Percentiles rank a stretch among this genome's conserved stretches.
These are phyloP conservation scores for Sporothrix mexicana DNA, from an alignment of 2,329 filamentous ascomycete genomes.

Conservation along the genomic window DNA sequence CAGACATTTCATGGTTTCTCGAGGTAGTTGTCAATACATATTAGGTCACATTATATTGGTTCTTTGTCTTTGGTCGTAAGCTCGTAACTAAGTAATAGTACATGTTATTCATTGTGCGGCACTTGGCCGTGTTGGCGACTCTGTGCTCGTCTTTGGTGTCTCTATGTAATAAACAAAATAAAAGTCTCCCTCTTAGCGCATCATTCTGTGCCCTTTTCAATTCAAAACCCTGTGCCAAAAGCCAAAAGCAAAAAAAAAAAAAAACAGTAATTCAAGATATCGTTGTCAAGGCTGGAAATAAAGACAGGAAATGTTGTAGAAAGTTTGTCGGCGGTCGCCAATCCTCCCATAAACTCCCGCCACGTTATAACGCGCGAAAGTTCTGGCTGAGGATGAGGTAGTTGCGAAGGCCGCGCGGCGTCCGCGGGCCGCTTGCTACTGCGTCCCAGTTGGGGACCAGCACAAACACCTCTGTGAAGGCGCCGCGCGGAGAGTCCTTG, in stretches of 20 bases:
- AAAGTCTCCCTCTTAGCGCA: not conserved
- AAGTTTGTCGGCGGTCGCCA: not conserved
- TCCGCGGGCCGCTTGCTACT: slow-evolving; percentile 55
- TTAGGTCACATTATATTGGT: no score
- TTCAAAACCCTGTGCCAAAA: not conserved
- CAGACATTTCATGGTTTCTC: not conserved
- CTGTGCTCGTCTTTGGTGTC: not conserved
- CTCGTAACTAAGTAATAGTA: not conserved
- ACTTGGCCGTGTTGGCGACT: not conserved
- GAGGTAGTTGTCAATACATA: no score
- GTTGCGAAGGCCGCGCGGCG: slow-evolving; percentile 58
- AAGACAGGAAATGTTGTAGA: not conserved
- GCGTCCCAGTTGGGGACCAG: slow-evolving; percentile 76
- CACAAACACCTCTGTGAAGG: slow-evolving; percentile 81
- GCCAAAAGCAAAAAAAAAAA: not conserved
- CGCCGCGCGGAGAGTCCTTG: slow-evolving; percentile 66
- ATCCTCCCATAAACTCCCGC: not conserved
- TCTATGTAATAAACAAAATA: not conserved
- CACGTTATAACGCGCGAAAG: slow-evolving; percentile 60
- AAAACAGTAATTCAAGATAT: not conserved
- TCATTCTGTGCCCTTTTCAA: not conserved
- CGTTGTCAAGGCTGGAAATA: not conserved
- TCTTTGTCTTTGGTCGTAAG: not conserved
- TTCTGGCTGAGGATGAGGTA: slow-evolving; percentile 77
- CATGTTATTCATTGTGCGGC: not conserved